These are phyloP conservation scores for Rhododendron williamsianum DNA, from an alignment of 148 eudicot genomes.

Conservation along the genomic window DNA sequence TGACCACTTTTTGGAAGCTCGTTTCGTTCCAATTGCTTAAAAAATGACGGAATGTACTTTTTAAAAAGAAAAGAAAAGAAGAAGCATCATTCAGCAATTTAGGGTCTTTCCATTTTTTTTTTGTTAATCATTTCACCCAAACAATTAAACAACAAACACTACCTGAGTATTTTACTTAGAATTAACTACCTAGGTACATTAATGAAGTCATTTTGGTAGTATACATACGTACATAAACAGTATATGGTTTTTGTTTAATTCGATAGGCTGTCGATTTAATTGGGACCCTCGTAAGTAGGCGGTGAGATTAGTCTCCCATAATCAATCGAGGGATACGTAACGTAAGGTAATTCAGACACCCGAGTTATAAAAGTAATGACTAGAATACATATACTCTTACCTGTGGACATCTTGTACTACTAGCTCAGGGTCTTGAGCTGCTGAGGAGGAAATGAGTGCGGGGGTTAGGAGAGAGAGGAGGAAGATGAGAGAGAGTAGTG, in stretches of 20 bases:
- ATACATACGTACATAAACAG: no score
- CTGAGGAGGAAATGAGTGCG: constrained; percentile 25
- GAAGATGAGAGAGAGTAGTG: constrained; percentile 14
- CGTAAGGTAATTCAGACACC: no score
- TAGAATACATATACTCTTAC: constrained; percentile 10
- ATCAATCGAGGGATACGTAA: no score
- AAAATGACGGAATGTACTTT: neutral
- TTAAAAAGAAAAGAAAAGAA: no score
- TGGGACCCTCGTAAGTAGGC: neutral
- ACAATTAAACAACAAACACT: neutral
- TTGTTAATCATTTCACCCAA: neutral
- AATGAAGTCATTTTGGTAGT: neutral
- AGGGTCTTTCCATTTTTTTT: neutral
- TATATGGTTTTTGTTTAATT: neutral
- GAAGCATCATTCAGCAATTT: neutral
- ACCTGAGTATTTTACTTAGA: neutral
- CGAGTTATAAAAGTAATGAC: no score
- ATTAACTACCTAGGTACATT: neutral
- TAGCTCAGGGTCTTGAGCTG: constrained; percentile 40
- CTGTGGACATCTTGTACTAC: constrained; percentile 59
- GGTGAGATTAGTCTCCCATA: no score
- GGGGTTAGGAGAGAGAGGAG: constrained; percentile 16
- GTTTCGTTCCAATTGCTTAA: no score
- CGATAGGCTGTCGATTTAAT: neutral
- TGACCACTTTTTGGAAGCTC: neutral